Evolutionary conservation across 352 stramenopile species (phyloP).

Genomic region (Phytophthora agathidicida): DNA sequence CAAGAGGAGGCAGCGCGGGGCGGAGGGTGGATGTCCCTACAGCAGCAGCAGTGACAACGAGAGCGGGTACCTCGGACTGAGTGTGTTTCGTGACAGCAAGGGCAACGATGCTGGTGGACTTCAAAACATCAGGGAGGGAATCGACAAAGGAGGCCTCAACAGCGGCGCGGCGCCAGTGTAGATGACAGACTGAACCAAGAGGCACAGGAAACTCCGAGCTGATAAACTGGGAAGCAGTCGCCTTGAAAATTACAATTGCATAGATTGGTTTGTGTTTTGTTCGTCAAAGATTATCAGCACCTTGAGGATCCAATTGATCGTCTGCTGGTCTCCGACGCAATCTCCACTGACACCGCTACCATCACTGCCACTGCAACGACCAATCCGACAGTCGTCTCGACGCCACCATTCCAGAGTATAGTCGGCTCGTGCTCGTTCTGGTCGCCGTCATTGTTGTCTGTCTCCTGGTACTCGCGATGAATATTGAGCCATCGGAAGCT

Average conservation of each 20-base stretch:
- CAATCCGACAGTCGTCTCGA: slow-evolving; percentile 27
- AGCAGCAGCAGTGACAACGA: slow-evolving; percentile 38
- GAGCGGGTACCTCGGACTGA: slow-evolving; percentile 23
- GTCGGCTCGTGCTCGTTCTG: background rate
- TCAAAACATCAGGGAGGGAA: slow-evolving; percentile 8
- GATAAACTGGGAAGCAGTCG: background rate
- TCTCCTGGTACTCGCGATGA: slow-evolving; percentile 8
- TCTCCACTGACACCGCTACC: slow-evolving; percentile 24
- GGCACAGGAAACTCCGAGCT: background rate
- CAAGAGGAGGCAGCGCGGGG: slow-evolving; percentile 17
- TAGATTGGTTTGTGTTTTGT: background rate
- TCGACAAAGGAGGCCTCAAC: slow-evolving; percentile 24
- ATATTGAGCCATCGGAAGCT: slow-evolving; percentile 17
- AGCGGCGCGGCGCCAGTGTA: slow-evolving; percentile 8
- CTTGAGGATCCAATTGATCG: slow-evolving; percentile 2
- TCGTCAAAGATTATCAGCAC: slow-evolving; percentile 13
- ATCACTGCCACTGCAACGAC: slow-evolving; percentile 30
- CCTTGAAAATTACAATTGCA: slow-evolving; percentile 10
- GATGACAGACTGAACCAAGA: background rate
- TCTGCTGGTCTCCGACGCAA: slow-evolving; percentile 13
- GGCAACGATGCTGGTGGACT: slow-evolving; percentile 33
- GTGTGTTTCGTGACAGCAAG: slow-evolving; percentile 22
- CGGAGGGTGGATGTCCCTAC: slow-evolving; percentile 16
- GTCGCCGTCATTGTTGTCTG: background rate
- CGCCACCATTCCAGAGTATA: slow-evolving; percentile 23